Evolutionary conservation across 2,329 filamentous ascomycete genomes (phyloP), one percentile per base, ranked within the genome.

Genomic region (Ustulina deusta): DNA sequence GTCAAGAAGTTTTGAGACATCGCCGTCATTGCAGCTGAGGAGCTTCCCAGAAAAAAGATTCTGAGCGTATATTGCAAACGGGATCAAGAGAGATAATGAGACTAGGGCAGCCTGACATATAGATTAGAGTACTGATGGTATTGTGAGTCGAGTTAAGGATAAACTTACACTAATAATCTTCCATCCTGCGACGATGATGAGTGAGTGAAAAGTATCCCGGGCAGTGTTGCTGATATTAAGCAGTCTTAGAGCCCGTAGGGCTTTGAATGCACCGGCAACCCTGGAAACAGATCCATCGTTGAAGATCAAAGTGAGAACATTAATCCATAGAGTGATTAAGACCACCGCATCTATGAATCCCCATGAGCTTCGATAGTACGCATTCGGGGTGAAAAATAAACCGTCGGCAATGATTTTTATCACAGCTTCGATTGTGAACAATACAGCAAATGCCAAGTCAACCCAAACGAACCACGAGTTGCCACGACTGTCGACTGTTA

Each of bases 321-420:
- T 98, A 77, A 97, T 91, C 95, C 96, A 98, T 9, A 99, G 87
- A 0, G 96, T 98, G 63, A 97, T 83, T 60, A 99, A 84, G 72
- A 99, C 96, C 51, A 98, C 81, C 0, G 91, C 93, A 77, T 99
- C 96, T 71, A 99, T 97, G 69, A 97, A 90, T 6, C 96, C 97
- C 96, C 96, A 99, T 0, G 94, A 95, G 76, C 95, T 95, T 74
- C 96, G 90, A 78, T 97, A 93, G 78, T 97, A 99, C 2, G 97
- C 97, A 80, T 99, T 97, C 0, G 96, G 96, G 0, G 96, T 97
- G 89, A 93, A 98, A 78, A 97, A 92, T 74, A 97, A 92, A 7
- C 96, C 96, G 81, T 99, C 96, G 0, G 96, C 96, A 74, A 99
- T 89, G 63, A 97, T 90, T 79, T 99, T 99, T 81, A 99, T 94